Conservation (phyloP, 2,329 filamentous ascomycete genomes). For the Chaetothyriales sp. region DNA sequence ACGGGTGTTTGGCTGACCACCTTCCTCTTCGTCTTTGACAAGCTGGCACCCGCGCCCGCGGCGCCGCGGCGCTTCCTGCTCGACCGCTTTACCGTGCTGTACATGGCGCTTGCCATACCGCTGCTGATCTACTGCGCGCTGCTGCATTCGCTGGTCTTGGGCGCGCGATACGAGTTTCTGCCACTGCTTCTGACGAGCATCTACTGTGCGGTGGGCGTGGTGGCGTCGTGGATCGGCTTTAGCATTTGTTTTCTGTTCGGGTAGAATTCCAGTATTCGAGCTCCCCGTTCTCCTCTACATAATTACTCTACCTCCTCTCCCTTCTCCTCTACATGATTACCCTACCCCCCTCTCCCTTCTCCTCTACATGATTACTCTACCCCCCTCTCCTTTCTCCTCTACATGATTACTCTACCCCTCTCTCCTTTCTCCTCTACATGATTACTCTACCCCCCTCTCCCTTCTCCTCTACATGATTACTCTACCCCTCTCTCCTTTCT, state of each 20-base stretch:
- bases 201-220: conserved; percentile 85
- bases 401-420: too few species aligned
- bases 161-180: conserved; percentile 70
- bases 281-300: too few species aligned
- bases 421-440: too few species aligned
- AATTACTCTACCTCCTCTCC: too few species aligned
- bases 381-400: too few species aligned
- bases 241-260: conserved; percentile 76
- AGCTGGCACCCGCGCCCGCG: conserved; percentile 68
- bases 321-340: too few species aligned
- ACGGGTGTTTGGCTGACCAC: conserved; percentile 82
- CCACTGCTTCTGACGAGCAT: conserved; percentile 95
- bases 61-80: conserved; percentile 75
- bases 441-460: too few species aligned
- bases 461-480: too few species aligned
- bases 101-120: conserved; percentile 80
- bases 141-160: conserved; percentile 71
- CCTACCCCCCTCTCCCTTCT: too few species aligned
- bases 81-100: conserved; percentile 78
- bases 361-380: too few species aligned
- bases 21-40: conserved; percentile 77
- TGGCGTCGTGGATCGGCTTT: conserved; percentile 91
- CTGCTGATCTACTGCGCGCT: conserved; percentile 80
- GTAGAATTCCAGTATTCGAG: conserved; percentile 14
- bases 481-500: too few species aligned